Conservation (phyloP, 2,329 filamentous ascomycete species). For the Didymella lethalis region DNA sequence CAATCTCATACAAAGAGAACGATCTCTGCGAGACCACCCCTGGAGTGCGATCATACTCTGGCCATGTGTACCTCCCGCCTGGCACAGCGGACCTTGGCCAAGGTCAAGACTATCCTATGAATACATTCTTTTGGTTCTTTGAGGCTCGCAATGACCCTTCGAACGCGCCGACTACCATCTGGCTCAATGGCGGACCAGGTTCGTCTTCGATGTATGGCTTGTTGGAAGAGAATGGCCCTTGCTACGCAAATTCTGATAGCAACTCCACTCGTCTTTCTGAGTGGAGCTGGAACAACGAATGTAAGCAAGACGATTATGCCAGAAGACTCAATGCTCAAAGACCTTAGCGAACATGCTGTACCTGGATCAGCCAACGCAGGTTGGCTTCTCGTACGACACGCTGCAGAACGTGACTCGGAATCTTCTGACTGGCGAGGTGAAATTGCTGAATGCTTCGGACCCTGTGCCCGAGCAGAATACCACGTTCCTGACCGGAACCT, state of each 20-base stretch:
- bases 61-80: constrained; percentile 53
- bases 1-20: constrained; percentile 39
- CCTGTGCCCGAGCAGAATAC: constrained; percentile 28
- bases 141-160: constrained; percentile 30
- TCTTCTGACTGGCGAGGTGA: constrained; percentile 24
- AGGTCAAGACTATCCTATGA: constrained; percentile 33
- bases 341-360: constrained; percentile 59
- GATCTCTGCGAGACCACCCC: constrained; percentile 63
- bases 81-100: constrained; percentile 30
- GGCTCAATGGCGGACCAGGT: constrained; percentile 30
- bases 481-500: constrained; percentile 29
- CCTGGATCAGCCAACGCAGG: constrained; percentile 70
- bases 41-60: constrained; percentile 61
- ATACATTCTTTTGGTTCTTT: constrained; percentile 35
- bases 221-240: constrained; percentile 28
- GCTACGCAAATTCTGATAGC: constrained; percentile 27
- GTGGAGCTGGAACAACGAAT: constrained; percentile 43
- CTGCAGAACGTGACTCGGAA: constrained; percentile 32
- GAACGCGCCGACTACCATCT: constrained; percentile 28
- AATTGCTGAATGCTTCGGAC: constrained; percentile 22
- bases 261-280: constrained; percentile 31
- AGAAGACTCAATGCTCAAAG: background rate
- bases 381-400: constrained; percentile 62
- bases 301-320: background rate
- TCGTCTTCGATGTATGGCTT: constrained; percentile 33